phyloP scores from a whole-genome alignment of 1,139 yeast genomes.

The Kodamaea alishanica region DNA sequence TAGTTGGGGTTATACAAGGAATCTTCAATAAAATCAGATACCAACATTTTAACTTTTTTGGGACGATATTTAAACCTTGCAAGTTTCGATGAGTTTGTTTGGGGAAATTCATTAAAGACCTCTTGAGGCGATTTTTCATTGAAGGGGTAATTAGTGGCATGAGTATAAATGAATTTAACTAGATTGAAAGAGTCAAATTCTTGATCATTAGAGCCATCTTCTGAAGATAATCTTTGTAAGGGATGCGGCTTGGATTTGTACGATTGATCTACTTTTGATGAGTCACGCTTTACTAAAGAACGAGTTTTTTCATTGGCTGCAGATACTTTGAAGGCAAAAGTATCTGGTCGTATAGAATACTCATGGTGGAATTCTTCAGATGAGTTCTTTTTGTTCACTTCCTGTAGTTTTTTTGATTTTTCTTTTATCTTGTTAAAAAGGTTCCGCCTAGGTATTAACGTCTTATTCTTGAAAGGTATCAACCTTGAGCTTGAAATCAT shows the following conservation, averaged over 20 bases:
- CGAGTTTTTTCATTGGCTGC: slow-evolving; percentile 22
- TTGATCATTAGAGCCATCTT: slow-evolving; percentile 2
- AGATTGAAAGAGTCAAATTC: slow-evolving; percentile 23
- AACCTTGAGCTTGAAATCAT: no score
- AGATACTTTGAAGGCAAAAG: slow-evolving; percentile 44
- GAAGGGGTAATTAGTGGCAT: slow-evolving; percentile 47
- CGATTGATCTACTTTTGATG: not conserved
- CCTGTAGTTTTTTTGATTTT: slow-evolving; percentile 17
- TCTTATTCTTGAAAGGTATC: not conserved
- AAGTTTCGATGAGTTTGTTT: slow-evolving; percentile 44
- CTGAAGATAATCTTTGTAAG: slow-evolving; percentile 20
- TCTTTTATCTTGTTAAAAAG: slow-evolving; percentile 24
- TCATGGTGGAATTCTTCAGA: slow-evolving; percentile 38
- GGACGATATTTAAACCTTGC: slow-evolving; percentile 53
- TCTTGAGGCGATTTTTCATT: slow-evolving; percentile 37
- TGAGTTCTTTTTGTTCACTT: slow-evolving; percentile 22
- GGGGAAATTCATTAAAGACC: slow-evolving; percentile 38
- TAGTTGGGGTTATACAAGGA: slow-evolving; percentile 76
- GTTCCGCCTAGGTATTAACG: slow-evolving; percentile 6
- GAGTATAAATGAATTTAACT: slow-evolving; percentile 37
- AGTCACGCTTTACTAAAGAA: slow-evolving; percentile 12
- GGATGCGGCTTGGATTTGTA: slow-evolving; percentile 23
- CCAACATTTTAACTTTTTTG: slow-evolving; percentile 59
- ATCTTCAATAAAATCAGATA: slow-evolving; percentile 80
- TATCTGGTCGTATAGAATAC: slow-evolving; percentile 47